Percentiles rank a stretch among this genome's conserved stretches.
phyloP scores from a whole-genome alignment of 2,329 filamentous ascomycete species.

The Paracoccidioides lutzii region DNA sequence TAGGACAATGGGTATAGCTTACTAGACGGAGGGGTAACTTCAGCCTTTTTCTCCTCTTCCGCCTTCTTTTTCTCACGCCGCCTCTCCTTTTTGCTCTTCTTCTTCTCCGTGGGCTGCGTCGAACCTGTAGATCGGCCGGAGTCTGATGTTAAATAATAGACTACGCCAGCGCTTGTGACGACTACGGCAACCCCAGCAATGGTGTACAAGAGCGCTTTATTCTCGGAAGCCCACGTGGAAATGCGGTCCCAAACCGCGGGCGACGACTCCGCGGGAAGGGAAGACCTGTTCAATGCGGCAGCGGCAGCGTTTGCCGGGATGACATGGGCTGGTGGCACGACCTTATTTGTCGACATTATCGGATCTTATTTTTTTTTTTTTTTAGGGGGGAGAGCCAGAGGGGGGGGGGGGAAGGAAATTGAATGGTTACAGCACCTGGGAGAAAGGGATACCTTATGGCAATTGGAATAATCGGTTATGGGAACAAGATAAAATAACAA shows the following conservation, averaged over 20 bases:
- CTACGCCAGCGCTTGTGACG: slow-evolving; percentile 76
- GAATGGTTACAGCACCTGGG: neutral
- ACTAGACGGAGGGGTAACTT: slow-evolving; percentile 32
- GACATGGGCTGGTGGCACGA: neutral
- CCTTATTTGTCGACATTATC: slow-evolving; percentile 2
- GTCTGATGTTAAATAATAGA: slow-evolving; percentile 64
- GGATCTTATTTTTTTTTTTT: neutral
- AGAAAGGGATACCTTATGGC: neutral
- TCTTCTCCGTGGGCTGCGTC: slow-evolving; percentile 36
- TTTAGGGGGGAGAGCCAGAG: too few relatives aligned
- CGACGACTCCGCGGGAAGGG: slow-evolving; percentile 3
- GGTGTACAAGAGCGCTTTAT: slow-evolving; percentile 91
- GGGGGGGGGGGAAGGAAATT: neutral
- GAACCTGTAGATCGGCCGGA: slow-evolving; percentile 28
- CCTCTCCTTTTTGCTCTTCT: slow-evolving; percentile 82
- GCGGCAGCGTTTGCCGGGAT: neutral
- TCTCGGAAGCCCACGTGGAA: slow-evolving; percentile 83
- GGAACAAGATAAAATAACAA: neutral
- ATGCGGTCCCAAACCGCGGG: slow-evolving; percentile 64
- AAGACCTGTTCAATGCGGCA: neutral
- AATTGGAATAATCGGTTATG: neutral
- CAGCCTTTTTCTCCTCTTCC: slow-evolving; percentile 37
- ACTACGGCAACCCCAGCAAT: slow-evolving; percentile 89
- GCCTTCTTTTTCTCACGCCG: slow-evolving; percentile 69
- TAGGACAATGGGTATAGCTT: slow-evolving; percentile 14